A percentile compares a stretch with the other conserved stretches of the same genome.
Evolutionary conservation across 495 filamentous ascomycete genomes (phyloP).

Genomic region (Cudoniella acicularis): DNA sequence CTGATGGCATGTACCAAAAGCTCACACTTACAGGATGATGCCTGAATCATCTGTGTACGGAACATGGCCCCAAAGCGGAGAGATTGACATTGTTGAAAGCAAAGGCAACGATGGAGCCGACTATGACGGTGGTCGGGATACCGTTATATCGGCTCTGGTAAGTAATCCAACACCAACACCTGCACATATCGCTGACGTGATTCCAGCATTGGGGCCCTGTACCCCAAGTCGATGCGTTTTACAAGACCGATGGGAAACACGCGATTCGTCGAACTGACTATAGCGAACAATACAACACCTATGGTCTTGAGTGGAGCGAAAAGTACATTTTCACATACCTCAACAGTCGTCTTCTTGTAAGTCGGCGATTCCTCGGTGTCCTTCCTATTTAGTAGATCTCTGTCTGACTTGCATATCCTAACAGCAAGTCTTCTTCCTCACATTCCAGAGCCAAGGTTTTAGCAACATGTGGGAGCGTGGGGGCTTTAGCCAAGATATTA

Average conservation of each 20-base stretch:
- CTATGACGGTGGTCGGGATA: conserved; percentile 16
- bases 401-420: not conserved
- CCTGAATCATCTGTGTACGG: conserved; percentile 33
- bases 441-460: conserved; percentile 5
- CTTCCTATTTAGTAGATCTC: not conserved
- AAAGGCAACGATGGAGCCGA: conserved; percentile 23
- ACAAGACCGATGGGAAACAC: conserved; percentile 22
- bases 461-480: conserved; percentile 53
- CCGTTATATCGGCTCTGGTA: not conserved
- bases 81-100: conserved; percentile 32
- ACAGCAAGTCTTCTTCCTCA: not conserved
- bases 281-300: conserved; percentile 46
- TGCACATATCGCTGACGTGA: not conserved
- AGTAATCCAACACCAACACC: not conserved
- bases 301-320: conserved; percentile 64
- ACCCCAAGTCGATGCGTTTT: conserved; percentile 22
- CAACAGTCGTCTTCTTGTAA: conserved; percentile 30
- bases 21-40: conserved; percentile 33
- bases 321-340: conserved; percentile 68
- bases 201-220: conserved; percentile 14
- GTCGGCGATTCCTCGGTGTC: not conserved
- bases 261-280: conserved; percentile 23
- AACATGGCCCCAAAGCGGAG: conserved; percentile 31
- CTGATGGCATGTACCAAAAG: not conserved
- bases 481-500: conserved; percentile 49